These are phyloP conservation scores for Fraxinus xanthoxyloides DNA, from an alignment of 305 asterid genomes.

Conservation along the genomic window DNA sequence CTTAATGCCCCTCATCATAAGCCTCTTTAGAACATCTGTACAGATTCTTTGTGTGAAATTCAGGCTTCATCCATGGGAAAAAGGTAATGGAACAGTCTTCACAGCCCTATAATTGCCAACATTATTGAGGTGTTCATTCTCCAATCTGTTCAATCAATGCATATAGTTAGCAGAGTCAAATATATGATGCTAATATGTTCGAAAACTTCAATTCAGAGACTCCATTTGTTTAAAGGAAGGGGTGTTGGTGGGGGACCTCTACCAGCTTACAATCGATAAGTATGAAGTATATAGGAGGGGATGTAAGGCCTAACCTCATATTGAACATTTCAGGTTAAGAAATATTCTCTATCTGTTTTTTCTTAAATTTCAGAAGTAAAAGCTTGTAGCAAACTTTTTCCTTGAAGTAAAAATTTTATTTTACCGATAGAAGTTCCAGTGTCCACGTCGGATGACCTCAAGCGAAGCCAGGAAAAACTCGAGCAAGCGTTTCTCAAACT, in stretches of 20 bases:
- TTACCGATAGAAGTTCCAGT: slow-evolving; percentile 96
- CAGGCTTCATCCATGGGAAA: slow-evolving; percentile 53
- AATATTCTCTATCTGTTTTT: not conserved
- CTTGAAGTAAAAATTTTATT: not conserved
- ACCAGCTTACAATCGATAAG: not conserved
- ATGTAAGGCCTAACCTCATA: not conserved
- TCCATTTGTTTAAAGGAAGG: not conserved
- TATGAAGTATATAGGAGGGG: not conserved
- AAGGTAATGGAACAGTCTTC: slow-evolving; percentile 84
- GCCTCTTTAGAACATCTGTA: slow-evolving; percentile 8
- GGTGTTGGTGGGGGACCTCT: not conserved
- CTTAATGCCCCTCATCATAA: slow-evolving; percentile 7
- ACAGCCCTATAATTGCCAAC: slow-evolving; percentile 90
- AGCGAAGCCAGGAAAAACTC: slow-evolving; percentile 81
- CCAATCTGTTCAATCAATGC: slow-evolving; percentile 52
- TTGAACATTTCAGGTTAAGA: not conserved
- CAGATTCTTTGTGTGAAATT: not conserved
- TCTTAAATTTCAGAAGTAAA: not conserved
- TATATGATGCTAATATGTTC: not conserved
- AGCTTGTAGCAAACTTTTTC: not conserved
- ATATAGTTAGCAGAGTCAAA: not conserved
- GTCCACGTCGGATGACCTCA: slow-evolving; percentile 97
- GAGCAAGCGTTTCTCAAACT: slow-evolving; percentile 62
- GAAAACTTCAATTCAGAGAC: not conserved
- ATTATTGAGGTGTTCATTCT: slow-evolving; percentile 90